Base-by-base conservation (phyloP, 371 early-diverging fungal species). In the Sporodiniella umbellata region DNA sequence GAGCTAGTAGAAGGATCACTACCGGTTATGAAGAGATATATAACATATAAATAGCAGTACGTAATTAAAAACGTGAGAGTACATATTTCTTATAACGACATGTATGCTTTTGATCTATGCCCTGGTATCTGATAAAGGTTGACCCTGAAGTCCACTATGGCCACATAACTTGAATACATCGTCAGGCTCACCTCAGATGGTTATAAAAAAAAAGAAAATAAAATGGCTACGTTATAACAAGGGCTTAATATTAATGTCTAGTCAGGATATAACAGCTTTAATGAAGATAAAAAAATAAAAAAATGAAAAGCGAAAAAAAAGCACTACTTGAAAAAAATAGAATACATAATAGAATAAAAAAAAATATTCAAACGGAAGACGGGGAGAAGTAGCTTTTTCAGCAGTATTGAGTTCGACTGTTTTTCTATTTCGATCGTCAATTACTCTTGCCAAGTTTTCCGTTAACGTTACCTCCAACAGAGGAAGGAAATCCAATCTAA, bases 181-280 rank as follows among this genome's bases (percentile, higher is more conserved):
- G 28, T 43, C 38, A 50, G 51, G 44, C 22, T 18, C 31, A 30
- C 28, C 21, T 10, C 18, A 7, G 23, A 8, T 33, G 44, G 26
- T 26, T 54, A 24, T 52, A 90, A 85, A 96, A 98, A 49, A 28
- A 35, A 35, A 35, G 35, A 35, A 11, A 35, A 35, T 35, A 35
- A 35, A 35, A 35, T 35, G 2, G 35, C 35, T 35, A 35, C 2
- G 35, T 35, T 35, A 35, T 35, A 35, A 35, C 35, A 35, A 35
- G 35, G 35, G 35, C 4, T 35, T 35, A 35, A 35, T 35, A 35
- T 35, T 35, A 35, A 35, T 35, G 35, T 35, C 35, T 35, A 35
- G 1, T 15, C 3, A 35, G 35, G 35, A 35, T 15, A 35, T 35
- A 35, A 35, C 3, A 35, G 35, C 35, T 35, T 35, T 35, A 35